Evolutionary conservation across 805 yeast genomes (phyloP).

Genomic region (Candida awuae): DNA sequence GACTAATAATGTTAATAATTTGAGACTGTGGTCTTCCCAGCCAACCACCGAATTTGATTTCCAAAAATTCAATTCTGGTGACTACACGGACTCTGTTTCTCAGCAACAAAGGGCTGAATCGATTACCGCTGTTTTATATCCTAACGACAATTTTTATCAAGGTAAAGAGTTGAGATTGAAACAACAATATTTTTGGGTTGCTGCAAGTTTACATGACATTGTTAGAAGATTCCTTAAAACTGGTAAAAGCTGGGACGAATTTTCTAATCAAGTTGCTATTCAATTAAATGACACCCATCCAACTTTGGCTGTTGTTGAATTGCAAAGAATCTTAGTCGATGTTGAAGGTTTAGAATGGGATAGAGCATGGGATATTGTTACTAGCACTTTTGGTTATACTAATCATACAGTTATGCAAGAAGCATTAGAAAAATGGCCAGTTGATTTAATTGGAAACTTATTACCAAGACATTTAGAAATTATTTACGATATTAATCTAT

Average conservation of each 20-base stretch:
- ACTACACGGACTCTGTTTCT: conserved; percentile 73
- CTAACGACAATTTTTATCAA: conserved; percentile 84
- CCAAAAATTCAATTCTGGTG: conserved; percentile 84
- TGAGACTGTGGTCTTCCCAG: conserved; percentile 83
- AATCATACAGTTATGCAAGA: conserved; percentile 94
- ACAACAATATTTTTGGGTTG: conserved; percentile 96
- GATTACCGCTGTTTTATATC: conserved; percentile 86
- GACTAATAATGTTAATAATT: conserved; percentile 75
- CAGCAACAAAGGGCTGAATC: conserved; percentile 87
- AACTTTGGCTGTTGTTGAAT: conserved; percentile 81
- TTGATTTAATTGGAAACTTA: conserved; percentile 65
- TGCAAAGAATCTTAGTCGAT: conserved; percentile 80
- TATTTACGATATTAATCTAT: conserved; percentile 75
- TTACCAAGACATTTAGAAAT: conserved; percentile 90
- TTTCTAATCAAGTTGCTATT: conserved; percentile 81
- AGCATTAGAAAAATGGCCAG: conserved; percentile 95
- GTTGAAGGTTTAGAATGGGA: conserved; percentile 76
- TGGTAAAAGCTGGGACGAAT: conserved; percentile 68
- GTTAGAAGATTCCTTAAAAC: conserved; percentile 82
- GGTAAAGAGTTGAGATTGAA: conserved; percentile 90
- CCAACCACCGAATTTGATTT: conserved; percentile 92
- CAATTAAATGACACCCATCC: conserved; percentile 96
- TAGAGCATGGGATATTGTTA: conserved; percentile 79
- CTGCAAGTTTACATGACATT: conserved; percentile 87
- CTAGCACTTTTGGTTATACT: conserved; percentile 79